phyloP scores from a whole-genome alignment of 768 basidiomycete species.

The Floccularia luteovirens region DNA sequence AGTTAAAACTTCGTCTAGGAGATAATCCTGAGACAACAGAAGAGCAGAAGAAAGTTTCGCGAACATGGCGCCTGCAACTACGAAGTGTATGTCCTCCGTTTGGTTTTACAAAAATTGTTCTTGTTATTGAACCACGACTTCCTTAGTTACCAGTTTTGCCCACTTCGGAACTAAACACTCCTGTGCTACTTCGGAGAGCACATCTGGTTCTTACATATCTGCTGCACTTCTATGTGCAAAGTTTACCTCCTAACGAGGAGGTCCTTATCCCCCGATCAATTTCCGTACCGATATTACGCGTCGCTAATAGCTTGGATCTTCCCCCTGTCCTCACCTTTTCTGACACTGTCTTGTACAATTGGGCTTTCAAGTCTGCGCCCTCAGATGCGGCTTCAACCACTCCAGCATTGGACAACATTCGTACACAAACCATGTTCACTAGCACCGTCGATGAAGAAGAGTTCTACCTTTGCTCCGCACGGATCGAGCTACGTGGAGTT shows the following conservation, averaged over 20 bases:
- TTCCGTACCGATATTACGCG: slow-evolving; percentile 68
- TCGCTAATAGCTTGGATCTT: slow-evolving; percentile 65
- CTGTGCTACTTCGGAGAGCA: slow-evolving; percentile 61
- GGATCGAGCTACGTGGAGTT: slow-evolving; percentile 86
- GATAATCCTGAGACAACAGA: slow-evolving; percentile 36
- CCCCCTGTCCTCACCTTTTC: slow-evolving; percentile 92
- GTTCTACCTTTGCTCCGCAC: slow-evolving; percentile 86
- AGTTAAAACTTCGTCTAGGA: slow-evolving; percentile 47
- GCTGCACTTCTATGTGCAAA: slow-evolving; percentile 77
- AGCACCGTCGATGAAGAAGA: slow-evolving; percentile 76
- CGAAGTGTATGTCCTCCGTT: slow-evolving; percentile 35
- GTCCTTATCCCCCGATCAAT: slow-evolving; percentile 69
- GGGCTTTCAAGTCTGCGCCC: slow-evolving; percentile 41
- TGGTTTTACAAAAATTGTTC: slow-evolving; percentile 6
- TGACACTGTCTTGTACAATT: slow-evolving; percentile 91
- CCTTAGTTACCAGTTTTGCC: slow-evolving; percentile 51
- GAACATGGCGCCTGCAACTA: slow-evolving; percentile 46
- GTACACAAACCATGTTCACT: slow-evolving; percentile 70
- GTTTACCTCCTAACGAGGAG: slow-evolving; percentile 38
- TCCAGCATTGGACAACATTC: slow-evolving; percentile 55
- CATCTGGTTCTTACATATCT: slow-evolving; percentile 74
- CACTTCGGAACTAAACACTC: slow-evolving; percentile 38
- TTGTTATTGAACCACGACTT: background rate
- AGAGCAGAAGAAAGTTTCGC: slow-evolving; percentile 34
- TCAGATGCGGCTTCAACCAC: slow-evolving; percentile 9